These are phyloP conservation scores for Trichoderma reesei DNA, from an alignment of 495 filamentous ascomycete genomes.

Conservation along the genomic window DNA sequence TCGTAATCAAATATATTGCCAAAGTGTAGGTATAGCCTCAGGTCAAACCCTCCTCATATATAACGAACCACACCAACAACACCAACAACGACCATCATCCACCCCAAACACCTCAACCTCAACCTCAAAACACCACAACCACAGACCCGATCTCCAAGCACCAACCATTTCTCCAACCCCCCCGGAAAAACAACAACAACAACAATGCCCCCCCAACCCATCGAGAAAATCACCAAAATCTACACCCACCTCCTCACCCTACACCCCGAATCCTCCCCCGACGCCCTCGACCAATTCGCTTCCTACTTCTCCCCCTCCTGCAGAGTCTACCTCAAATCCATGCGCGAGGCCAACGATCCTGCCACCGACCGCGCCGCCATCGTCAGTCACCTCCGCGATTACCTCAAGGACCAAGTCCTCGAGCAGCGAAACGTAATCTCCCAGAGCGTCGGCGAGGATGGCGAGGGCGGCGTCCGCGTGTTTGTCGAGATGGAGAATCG, in stretches of 20 bases:
- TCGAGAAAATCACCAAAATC: constrained; percentile 13
- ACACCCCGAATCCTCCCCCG: constrained; percentile 11
- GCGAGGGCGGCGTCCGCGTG: background rate
- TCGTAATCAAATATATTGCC: too few species aligned
- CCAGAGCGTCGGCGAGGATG: background rate
- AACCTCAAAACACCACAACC: too few species aligned
- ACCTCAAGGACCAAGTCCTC: background rate
- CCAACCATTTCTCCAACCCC: too few species aligned
- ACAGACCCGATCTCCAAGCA: too few species aligned
- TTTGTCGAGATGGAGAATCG: constrained; percentile 14
- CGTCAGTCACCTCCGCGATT: constrained; percentile 6
- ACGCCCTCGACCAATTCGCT: constrained; percentile 14
- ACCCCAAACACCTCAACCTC: too few species aligned
- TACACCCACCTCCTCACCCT: constrained; percentile 13
- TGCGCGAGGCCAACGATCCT: constrained; percentile 15
- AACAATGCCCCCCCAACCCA: background rate
- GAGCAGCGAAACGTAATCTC: background rate
- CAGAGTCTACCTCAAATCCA: constrained; percentile 15
- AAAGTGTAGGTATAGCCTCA: too few species aligned
- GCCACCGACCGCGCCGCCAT: constrained; percentile 12
- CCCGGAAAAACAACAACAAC: background rate
- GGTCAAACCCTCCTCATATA: too few species aligned
- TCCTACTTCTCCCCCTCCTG: constrained; percentile 16
- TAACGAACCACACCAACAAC: too few species aligned
- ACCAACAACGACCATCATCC: too few species aligned